These are phyloP conservation scores for Sphagnum tenellum DNA, from an alignment of 225 moss, liverwort and hornwort species.

Conservation along the genomic window DNA sequence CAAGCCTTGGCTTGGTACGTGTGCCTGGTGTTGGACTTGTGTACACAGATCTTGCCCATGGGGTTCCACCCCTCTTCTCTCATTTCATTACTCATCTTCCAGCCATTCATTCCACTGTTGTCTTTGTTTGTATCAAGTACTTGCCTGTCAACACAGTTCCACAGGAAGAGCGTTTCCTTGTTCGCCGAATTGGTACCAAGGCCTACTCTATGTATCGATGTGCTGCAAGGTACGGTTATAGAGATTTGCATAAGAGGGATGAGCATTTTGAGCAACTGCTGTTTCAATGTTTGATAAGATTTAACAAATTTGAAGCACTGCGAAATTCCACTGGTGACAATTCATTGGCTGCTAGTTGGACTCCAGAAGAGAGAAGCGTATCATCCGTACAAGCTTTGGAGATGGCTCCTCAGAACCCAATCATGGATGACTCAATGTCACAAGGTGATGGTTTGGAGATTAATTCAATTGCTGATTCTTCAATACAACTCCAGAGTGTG, in stretches of 20 bases:
- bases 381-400: slow-evolving; percentile 5
- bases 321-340: slow-evolving; percentile 16
- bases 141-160: slow-evolving; percentile 74
- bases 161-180: slow-evolving; percentile 59
- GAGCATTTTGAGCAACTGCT: slow-evolving; percentile 65
- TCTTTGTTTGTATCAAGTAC: slow-evolving; percentile 86
- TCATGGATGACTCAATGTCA: slow-evolving; percentile 12
- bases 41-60: slow-evolving; percentile 84
- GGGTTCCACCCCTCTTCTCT: slow-evolving; percentile 86
- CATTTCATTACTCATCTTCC: slow-evolving; percentile 96
- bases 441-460: slow-evolving; percentile 9
- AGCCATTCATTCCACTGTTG: slow-evolving; percentile 68
- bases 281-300: slow-evolving; percentile 35
- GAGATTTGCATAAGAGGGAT: slow-evolving; percentile 81
- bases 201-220: slow-evolving; percentile 85
- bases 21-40: slow-evolving; percentile 90
- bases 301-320: slow-evolving; percentile 31
- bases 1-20: slow-evolving; percentile 74
- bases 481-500: neutral
- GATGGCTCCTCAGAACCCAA: neutral
- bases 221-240: slow-evolving; percentile 83
- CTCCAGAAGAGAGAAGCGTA: slow-evolving; percentile 18
- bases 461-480: neutral
- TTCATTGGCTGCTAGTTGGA: slow-evolving; percentile 44
- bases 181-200: slow-evolving; percentile 64